A percentile compares a stretch with the other conserved stretches of the same genome.
Conservation (phyloP, 176 grass and related monocot species). For the Avena eriantha region DNA sequence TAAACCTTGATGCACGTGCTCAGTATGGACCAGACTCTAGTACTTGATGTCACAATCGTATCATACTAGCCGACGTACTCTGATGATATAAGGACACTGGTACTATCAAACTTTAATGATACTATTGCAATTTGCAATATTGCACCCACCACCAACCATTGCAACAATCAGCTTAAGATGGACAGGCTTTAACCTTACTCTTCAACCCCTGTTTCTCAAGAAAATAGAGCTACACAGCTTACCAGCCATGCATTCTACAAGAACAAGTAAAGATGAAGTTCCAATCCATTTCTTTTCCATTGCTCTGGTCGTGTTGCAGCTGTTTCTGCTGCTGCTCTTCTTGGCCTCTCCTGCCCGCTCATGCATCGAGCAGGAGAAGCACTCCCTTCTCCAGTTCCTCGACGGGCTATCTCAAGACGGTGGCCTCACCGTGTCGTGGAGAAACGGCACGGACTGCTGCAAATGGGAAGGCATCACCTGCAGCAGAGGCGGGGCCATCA, state of each 20-base stretch:
- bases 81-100: neutral
- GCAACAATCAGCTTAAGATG: slow-evolving; percentile 3
- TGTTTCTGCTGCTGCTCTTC: slow-evolving; percentile 11
- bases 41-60: neutral
- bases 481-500: neutral
- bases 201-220: neutral
- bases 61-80: neutral
- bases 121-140: neutral
- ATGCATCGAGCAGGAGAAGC: neutral
- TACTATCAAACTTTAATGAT: neutral
- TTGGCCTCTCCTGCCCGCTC: neutral
- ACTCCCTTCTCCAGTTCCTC: neutral
- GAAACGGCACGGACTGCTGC: slow-evolving; percentile 30
- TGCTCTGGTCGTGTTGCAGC: neutral
- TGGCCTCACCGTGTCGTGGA: slow-evolving; percentile 28
- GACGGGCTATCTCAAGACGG: neutral
- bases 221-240: neutral
- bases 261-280: neutral
- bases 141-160: neutral
- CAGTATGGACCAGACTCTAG: too few relatives aligned
- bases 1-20: neutral
- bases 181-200: neutral
- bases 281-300: neutral
- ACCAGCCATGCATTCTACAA: neutral
- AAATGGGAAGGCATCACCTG: slow-evolving; percentile 34